Base-by-base conservation (phyloP, 2,329 filamentous ascomycete species). In the Sclerotinia trifoliorum region DNA sequence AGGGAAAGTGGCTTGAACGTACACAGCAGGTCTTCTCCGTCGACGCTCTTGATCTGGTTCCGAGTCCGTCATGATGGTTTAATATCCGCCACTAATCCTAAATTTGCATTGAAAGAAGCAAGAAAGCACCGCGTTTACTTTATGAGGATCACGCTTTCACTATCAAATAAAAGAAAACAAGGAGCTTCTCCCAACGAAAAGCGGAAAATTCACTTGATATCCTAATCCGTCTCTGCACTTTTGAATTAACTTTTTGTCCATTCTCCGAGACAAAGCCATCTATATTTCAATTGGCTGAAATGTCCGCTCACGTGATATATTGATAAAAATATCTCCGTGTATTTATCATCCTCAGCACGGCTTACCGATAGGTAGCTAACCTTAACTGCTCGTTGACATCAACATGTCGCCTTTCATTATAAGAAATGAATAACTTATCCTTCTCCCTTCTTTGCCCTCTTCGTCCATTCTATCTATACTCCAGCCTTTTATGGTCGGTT, bases 1-100 rank as follows among this genome's bases (percentile, higher is more conserved):
- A 19, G 26, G 13, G 52, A 55, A 35, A 55, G 19, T n/a, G 19
- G 19, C 19, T 60, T 13, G 29, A 66, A 77, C 79, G 68, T 80
- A 82, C 82, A 83, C 78, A 70, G 77, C 77, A 57, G 80, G 80
- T 64, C 82, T 75, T 75, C 81, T 79, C 19, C 81, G 79, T 66
- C 78, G 78, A 32, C 74, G 77, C 71, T 73, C 75, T 60, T 75
- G 71, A 13, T 77, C 77, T 60, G 70, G 17, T 42, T 55, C 32
- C n/a, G 39, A 24, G 26, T 39, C 17, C 4, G 61, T 21, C 46
- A 64, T 51, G 48, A 15, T 44, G 15, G 35, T n/a, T n/a, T 2
- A 55, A 21, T n/a, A 32, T 46, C 42, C 56, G 35, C 35, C 35
- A 35, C 35, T 35, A 35, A 35, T 35, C 7, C 35, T 35, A 35